Evolutionary conservation across 192 early-diverging fungal genomes (phyloP).

Genomic region (Chytriomyces confervae): DNA sequence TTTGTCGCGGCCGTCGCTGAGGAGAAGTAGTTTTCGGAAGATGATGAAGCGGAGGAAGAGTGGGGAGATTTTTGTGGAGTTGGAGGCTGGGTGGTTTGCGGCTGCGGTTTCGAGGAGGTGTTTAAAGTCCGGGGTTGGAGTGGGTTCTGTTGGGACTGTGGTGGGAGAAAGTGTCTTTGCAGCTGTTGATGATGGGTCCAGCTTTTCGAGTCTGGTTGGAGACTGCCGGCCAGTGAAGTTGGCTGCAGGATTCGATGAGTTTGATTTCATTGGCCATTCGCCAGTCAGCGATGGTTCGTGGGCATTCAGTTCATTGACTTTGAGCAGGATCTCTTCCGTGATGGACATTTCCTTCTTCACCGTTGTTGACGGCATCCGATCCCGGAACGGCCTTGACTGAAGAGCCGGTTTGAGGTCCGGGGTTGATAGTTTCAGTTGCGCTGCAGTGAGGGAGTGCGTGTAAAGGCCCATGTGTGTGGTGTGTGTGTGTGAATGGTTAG

Average conservation of each 20-base stretch:
- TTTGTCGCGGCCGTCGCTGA: slow-evolving; percentile 87
- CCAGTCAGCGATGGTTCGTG: not conserved
- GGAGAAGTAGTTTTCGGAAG: slow-evolving; percentile 66
- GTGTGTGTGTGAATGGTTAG: not conserved
- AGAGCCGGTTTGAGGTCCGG: not conserved
- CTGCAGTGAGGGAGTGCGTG: not conserved
- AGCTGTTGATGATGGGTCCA: not conserved
- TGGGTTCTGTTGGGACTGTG: not conserved
- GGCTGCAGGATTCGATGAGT: not conserved
- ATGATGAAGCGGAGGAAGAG: slow-evolving; percentile 42
- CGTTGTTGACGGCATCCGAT: not conserved
- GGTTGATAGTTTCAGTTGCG: not conserved
- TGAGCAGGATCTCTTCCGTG: not conserved
- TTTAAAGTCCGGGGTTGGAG: not conserved
- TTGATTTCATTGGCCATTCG: not conserved
- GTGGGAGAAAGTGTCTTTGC: not conserved
- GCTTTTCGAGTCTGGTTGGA: not conserved
- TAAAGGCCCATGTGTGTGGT: slow-evolving; percentile 1
- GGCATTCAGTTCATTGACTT: not conserved
- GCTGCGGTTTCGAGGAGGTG: not conserved
- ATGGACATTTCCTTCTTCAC: not conserved
- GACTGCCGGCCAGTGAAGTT: not conserved
- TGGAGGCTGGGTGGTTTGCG: not conserved
- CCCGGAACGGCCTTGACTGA: not conserved
- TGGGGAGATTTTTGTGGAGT: not conserved